phyloP scores from a whole-genome alignment of 2,329 filamentous ascomycete species.

The Neopestalotiopsis clavispora region DNA sequence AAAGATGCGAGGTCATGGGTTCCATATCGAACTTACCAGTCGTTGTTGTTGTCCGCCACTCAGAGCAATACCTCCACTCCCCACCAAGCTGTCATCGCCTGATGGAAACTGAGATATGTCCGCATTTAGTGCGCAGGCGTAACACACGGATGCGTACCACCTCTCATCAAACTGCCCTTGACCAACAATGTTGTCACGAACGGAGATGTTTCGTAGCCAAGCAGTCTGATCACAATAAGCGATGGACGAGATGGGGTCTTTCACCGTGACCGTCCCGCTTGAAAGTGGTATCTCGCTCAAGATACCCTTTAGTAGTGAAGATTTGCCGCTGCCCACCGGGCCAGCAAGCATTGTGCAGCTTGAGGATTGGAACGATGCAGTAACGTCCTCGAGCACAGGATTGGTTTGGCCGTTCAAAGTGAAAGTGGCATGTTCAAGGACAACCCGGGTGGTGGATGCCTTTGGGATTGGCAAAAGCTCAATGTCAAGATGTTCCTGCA shows the following conservation, averaged over 20 bases:
- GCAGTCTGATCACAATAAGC: constrained; percentile 43
- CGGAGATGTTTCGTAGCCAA: constrained; percentile 39
- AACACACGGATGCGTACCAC: constrained; percentile 1
- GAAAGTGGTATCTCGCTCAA: constrained; percentile 39
- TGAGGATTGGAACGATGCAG: neutral
- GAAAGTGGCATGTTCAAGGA: constrained; percentile 6
- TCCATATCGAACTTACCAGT: constrained; percentile 28
- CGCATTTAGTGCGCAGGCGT: neutral
- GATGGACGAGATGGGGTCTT: constrained; percentile 33
- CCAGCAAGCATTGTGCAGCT: constrained; percentile 45
- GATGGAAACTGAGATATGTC: neutral
- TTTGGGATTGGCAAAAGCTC: neutral
- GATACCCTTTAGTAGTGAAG: constrained; percentile 45
- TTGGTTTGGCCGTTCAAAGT: neutral
- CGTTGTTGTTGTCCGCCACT: constrained; percentile 37
- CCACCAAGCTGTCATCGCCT: constrained; percentile 12
- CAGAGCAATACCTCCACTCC: constrained; percentile 30
- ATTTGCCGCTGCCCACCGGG: constrained; percentile 50
- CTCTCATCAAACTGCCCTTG: neutral
- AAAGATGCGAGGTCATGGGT: neutral
- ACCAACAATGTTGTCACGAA: constrained; percentile 35
- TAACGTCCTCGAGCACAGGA: neutral
- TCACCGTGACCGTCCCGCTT: neutral
- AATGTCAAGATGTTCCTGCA: neutral
- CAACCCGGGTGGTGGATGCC: neutral